Evolutionary conservation across 768 basidiomycete species (phyloP).

Genomic region (Trametes cingulata): DNA sequence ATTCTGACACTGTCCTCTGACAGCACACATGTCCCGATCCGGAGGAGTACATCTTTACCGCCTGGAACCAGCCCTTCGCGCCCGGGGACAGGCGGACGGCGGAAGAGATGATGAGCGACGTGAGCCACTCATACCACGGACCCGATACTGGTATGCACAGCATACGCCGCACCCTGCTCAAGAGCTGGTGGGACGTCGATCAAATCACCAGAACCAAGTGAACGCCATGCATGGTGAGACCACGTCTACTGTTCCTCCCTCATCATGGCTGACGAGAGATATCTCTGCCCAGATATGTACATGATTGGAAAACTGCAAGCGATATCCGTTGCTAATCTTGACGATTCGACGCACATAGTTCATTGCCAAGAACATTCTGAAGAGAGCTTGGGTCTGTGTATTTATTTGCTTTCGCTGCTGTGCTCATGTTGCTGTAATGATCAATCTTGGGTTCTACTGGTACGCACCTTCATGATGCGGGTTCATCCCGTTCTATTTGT

Average conservation of each 20-base stretch:
- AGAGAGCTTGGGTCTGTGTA: background rate
- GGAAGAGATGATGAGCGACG: constrained; percentile 46
- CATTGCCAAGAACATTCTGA: background rate
- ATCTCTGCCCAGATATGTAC: background rate
- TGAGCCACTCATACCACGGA: constrained; percentile 39
- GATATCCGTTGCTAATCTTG: background rate
- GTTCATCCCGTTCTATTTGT: no score
- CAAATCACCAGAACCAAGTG: constrained; percentile 22
- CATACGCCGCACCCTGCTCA: constrained; percentile 35
- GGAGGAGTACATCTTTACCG: constrained; percentile 51
- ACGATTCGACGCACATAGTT: constrained; percentile 8
- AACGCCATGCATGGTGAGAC: background rate
- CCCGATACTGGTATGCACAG: constrained; percentile 30
- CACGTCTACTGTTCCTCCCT: background rate
- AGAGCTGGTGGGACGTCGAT: constrained; percentile 37
- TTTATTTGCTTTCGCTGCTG: constrained; percentile 11
- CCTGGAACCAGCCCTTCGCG: constrained; percentile 70
- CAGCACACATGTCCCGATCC: constrained; percentile 59
- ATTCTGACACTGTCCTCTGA: constrained; percentile 7
- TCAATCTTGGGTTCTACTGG: background rate
- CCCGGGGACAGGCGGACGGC: constrained; percentile 62
- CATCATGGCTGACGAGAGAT: background rate
- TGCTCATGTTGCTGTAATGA: constrained; percentile 1
- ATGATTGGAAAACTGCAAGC: background rate
- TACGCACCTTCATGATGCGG: no score